These are phyloP conservation scores for Gnetum montanum DNA, from an alignment of 75 land plant species.

Conservation along the genomic window DNA sequence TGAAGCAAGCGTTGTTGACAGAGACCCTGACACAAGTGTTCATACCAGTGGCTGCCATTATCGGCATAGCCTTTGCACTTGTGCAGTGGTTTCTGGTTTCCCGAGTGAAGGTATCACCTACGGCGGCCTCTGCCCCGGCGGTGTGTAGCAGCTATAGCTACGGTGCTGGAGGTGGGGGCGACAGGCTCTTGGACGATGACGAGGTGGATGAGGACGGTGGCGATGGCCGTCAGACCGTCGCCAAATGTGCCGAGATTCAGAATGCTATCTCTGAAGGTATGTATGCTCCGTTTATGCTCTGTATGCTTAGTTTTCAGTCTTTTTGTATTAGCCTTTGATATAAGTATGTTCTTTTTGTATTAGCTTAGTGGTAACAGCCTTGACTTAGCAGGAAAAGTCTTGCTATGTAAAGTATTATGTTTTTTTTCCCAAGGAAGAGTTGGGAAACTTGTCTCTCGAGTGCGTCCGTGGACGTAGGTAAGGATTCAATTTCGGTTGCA, in stretches of 20 bases:
- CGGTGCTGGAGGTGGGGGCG: background rate
- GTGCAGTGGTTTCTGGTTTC: slow-evolving; percentile 69
- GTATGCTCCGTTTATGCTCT: background rate
- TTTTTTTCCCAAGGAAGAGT: background rate
- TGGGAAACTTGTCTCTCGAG: background rate
- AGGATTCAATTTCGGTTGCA: too few species aligned
- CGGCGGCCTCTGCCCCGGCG: slow-evolving; percentile 7
- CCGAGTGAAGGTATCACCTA: slow-evolving; percentile 30
- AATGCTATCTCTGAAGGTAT: slow-evolving; percentile 59
- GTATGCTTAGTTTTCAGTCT: background rate
- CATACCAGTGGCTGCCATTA: slow-evolving; percentile 53
- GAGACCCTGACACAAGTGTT: slow-evolving; percentile 43
- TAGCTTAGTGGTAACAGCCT: too few species aligned
- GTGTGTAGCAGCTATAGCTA: slow-evolving; percentile 11
- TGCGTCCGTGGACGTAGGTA: background rate
- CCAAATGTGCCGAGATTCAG: slow-evolving; percentile 65
- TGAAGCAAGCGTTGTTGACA: too few species aligned
- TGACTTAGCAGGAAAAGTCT: too few species aligned
- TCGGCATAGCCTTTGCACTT: slow-evolving; percentile 67
- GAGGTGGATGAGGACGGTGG: slow-evolving; percentile 49
- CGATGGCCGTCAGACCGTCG: slow-evolving; percentile 23
- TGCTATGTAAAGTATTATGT: too few species aligned
- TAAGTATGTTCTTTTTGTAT: background rate
- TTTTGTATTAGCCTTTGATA: background rate
- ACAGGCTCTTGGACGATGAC: slow-evolving; percentile 29